Conservation (phyloP, 495 filamentous ascomycete species). For the Penicillium egyptiacum region DNA sequence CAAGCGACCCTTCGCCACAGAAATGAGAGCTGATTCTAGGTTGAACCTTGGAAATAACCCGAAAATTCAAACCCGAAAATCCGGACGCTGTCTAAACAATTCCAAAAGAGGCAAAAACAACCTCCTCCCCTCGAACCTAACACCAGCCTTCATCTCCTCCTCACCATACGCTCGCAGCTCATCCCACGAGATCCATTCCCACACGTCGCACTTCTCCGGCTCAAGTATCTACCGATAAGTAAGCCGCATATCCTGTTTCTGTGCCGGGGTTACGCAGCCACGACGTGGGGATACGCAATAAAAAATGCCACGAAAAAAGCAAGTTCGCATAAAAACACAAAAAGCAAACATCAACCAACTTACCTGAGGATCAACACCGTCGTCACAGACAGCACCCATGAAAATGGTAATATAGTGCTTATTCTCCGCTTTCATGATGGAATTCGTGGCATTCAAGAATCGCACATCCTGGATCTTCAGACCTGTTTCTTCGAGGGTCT, state of each 20-base stretch:
- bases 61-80: slow-evolving; percentile 11
- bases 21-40: too few relatives aligned
- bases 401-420: slow-evolving; percentile 71
- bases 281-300: not conserved
- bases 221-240: slow-evolving; percentile 42
- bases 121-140: slow-evolving; percentile 25
- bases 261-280: not conserved
- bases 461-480: slow-evolving; percentile 48
- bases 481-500: slow-evolving; percentile 67
- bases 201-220: slow-evolving; percentile 64
- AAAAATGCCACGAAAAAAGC: not conserved
- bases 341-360: slow-evolving; percentile 17
- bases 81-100: slow-evolving; percentile 50
- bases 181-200: slow-evolving; percentile 61
- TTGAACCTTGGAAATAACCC: too few relatives aligned
- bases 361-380: slow-evolving; percentile 50
- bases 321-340: not conserved
- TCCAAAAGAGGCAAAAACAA: slow-evolving; percentile 59
- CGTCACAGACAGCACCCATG: slow-evolving; percentile 48
- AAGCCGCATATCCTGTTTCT: not conserved
- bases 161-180: slow-evolving; percentile 25
- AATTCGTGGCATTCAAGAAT: slow-evolving; percentile 59
- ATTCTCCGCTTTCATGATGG: slow-evolving; percentile 48
- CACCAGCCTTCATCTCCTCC: slow-evolving; percentile 10
- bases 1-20: too few relatives aligned